Percentiles rank a stretch among this genome's conserved stretches.
Conservation (phyloP, 2,329 filamentous ascomycete species). For the Diaporthe amygdali region DNA sequence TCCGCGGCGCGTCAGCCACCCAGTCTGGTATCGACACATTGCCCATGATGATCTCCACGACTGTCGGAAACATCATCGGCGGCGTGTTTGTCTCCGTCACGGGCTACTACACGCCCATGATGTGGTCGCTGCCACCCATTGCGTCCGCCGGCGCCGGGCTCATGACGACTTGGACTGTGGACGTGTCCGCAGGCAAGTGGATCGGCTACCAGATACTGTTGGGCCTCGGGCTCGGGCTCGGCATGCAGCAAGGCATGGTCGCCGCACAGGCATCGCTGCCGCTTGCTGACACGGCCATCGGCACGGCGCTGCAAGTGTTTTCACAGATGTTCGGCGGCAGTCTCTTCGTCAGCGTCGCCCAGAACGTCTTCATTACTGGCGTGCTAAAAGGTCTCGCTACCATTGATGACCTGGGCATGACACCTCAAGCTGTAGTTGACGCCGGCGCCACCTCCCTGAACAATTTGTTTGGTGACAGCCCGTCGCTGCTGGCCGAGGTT, state of each 20-base stretch:
- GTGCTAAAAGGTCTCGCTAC: not conserved
- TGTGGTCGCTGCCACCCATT: conserved; percentile 35
- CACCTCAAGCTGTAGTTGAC: not conserved
- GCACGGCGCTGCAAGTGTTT: conserved; percentile 30
- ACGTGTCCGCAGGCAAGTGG: conserved; percentile 28
- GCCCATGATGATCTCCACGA: conserved; percentile 30
- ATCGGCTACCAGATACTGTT: conserved; percentile 31
- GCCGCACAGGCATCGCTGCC: conserved; percentile 30
- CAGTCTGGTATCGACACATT: conserved; percentile 30
- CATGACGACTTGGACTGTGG: conserved; percentile 36
- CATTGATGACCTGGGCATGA: not conserved
- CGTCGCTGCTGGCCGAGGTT: not conserved
- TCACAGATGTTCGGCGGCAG: conserved; percentile 28
- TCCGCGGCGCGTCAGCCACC: conserved; percentile 34
- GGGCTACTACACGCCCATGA: conserved; percentile 40
- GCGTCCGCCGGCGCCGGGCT: conserved; percentile 37
- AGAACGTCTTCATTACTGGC: conserved; percentile 27
- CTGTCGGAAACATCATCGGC: conserved; percentile 27
- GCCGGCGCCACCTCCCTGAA: not conserved
- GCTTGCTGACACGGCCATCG: conserved; percentile 29
- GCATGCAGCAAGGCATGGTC: conserved; percentile 23
- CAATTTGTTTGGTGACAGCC: not conserved
- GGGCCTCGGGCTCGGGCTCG: conserved; percentile 30
- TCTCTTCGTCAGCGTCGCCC: conserved; percentile 28
- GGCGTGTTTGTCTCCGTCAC: conserved; percentile 34